phyloP scores from a whole-genome alignment of 1,284 basidiomycete genomes.

The Cryptococcus amylolentus region DNA sequence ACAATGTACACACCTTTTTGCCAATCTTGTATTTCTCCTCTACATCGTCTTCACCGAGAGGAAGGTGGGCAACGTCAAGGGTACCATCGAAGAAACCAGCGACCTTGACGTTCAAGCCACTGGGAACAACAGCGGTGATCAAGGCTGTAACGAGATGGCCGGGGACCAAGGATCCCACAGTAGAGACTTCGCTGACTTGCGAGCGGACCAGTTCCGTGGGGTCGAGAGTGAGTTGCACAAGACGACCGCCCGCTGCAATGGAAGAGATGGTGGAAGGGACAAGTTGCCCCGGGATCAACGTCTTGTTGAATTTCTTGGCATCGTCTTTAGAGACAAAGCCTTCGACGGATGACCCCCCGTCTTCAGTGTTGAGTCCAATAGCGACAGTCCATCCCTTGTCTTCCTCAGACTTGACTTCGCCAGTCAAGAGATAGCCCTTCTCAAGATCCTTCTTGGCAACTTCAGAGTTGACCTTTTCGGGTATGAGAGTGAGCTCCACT shows the following conservation, averaged over 20 bases:
- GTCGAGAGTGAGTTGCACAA: conserved; percentile 51
- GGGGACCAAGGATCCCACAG: conserved; percentile 77
- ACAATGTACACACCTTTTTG: conserved; percentile 59
- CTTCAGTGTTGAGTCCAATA: conserved; percentile 64
- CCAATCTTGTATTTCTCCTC: conserved; percentile 68
- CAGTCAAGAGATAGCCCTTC: conserved; percentile 71
- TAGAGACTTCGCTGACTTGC: conserved; percentile 71
- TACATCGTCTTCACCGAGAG: conserved; percentile 48
- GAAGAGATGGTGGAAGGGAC: conserved; percentile 63
- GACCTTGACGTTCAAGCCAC: conserved; percentile 83
- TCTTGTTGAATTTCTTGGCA: conserved; percentile 47
- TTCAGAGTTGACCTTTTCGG: conserved; percentile 79
- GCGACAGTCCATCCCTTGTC: conserved; percentile 94
- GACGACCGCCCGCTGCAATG: conserved; percentile 54
- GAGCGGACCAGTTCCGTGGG: conserved; percentile 49
- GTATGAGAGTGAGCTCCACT: conserved; percentile 84
- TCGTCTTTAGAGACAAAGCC: conserved; percentile 77
- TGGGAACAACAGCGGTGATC: conserved; percentile 72
- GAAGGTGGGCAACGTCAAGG: conserved; percentile 76
- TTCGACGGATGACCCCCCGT: conserved; percentile 51
- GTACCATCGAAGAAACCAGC: conserved; percentile 93
- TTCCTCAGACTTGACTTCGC: conserved; percentile 78
- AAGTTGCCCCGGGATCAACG: conserved; percentile 58
- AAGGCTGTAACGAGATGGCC: conserved; percentile 80
- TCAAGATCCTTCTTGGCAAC: conserved; percentile 75